Percentiles rank a stretch among this genome's conserved stretches.
These are phyloP conservation scores for Chenopodium quinoa DNA, from an alignment of 148 eudicot genomes.

Conservation along the genomic window DNA sequence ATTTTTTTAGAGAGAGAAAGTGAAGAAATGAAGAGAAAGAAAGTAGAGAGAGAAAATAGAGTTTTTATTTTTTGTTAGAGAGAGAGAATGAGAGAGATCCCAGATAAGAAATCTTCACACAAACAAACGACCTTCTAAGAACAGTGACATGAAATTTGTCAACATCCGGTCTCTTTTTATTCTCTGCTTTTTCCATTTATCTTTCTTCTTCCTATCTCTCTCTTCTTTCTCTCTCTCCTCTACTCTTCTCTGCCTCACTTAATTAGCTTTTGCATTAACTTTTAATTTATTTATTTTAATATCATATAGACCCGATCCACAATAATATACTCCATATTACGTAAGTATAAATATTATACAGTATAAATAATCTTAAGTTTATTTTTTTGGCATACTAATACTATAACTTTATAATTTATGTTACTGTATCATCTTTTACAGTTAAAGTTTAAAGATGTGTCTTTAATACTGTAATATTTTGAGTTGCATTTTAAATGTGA, in stretches of 20 bases:
- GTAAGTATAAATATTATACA: too few species aligned
- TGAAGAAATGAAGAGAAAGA: constrained; percentile 11
- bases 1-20: constrained; percentile 17
- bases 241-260: constrained; percentile 1
- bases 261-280: neutral
- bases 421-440: too few species aligned
- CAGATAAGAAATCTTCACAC: constrained; percentile 93
- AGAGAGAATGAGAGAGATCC: constrained; percentile 75
- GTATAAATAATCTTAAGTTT: too few species aligned
- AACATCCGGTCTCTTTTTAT: constrained; percentile 95
- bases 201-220: constrained; percentile 12
- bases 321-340: too few species aligned
- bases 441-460: too few species aligned
- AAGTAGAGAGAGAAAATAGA: constrained; percentile 22
- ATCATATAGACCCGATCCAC: too few species aligned
- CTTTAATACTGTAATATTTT: too few species aligned
- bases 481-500: too few species aligned
- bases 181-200: constrained; percentile 39
- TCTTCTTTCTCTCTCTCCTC: constrained; percentile 15
- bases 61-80: constrained; percentile 16
- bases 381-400: too few species aligned
- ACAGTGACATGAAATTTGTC: constrained; percentile 98
- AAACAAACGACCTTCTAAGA: constrained; percentile 89
- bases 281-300: neutral
- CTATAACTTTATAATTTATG: too few species aligned